A percentile compares a stretch with the other conserved stretches of the same genome.
Conservation (phyloP, 1,139 yeast genomes). For the Geotrichum australiense region DNA sequence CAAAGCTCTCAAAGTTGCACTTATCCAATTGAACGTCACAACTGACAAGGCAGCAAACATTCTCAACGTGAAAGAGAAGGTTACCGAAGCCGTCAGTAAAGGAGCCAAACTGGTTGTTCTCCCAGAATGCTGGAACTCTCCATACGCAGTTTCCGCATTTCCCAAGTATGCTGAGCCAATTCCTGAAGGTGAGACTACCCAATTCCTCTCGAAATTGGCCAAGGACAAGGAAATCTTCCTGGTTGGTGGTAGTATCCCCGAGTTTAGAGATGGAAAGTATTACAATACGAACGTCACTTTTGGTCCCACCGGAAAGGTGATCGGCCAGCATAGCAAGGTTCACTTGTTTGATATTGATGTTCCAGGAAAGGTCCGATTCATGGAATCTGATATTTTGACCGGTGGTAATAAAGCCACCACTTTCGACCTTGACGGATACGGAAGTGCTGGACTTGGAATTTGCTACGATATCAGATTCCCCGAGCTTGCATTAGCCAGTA, state of each 20-base stretch:
- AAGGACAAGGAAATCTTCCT: conserved; percentile 52
- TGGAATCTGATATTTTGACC: conserved; percentile 67
- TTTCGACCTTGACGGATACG: conserved; percentile 58
- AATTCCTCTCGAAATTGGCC: conserved; percentile 57
- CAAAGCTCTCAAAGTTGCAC: conserved; percentile 52
- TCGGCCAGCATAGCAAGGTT: conserved; percentile 82
- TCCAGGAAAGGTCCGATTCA: conserved; percentile 80
- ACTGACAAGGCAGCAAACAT: conserved; percentile 60
- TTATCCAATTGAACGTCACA: conserved; percentile 71
- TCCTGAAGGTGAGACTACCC: conserved; percentile 65
- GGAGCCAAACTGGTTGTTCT: conserved; percentile 51
- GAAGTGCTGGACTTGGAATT: conserved; percentile 80
- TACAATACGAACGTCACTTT: conserved; percentile 83
- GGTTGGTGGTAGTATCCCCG: conserved; percentile 92
- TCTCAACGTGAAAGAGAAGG: conserved; percentile 46
- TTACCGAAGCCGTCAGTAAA: conserved; percentile 46
- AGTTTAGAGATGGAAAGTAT: conserved; percentile 46
- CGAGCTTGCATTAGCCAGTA: conserved; percentile 60
- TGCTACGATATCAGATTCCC: conserved; percentile 93
- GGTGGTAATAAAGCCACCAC: conserved; percentile 81
- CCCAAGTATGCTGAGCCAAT: conserved; percentile 72
- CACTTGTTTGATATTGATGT: conserved; percentile 90
- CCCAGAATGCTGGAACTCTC: conserved; percentile 94
- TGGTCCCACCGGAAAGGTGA: conserved; percentile 58
- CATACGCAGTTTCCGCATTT: conserved; percentile 83